Conservation (phyloP, 176 grass and related monocot species). For the Aechmea fasciata region DNA sequence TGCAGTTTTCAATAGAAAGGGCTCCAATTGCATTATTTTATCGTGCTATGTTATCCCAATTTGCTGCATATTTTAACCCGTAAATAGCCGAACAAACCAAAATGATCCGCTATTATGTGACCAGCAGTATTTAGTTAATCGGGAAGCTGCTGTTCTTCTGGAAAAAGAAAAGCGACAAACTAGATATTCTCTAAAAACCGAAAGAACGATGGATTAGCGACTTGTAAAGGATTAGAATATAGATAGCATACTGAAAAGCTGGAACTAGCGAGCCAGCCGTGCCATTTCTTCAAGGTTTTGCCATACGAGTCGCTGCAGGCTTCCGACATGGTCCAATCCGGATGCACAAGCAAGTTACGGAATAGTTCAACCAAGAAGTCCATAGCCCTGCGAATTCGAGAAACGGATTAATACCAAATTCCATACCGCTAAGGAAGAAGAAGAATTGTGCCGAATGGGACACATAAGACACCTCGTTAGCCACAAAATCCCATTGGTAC, state of each 20-base stretch:
- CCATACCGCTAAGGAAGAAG: background rate
- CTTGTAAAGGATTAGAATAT: conserved; percentile 6
- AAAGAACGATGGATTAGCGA: background rate
- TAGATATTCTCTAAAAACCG: background rate
- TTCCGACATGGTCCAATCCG: conserved; percentile 78
- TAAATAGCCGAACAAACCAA: too few relatives aligned
- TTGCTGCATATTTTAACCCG: too few relatives aligned
- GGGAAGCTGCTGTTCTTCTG: background rate
- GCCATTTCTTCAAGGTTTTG: conserved; percentile 96
- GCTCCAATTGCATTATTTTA: too few relatives aligned
- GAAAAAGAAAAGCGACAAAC: conserved; percentile 1
- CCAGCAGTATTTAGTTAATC: too few relatives aligned
- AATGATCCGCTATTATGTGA: too few relatives aligned
- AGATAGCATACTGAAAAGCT: conserved; percentile 59
- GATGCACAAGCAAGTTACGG: conserved; percentile 74
- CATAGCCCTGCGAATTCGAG: conserved; percentile 55
- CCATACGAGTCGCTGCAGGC: conserved; percentile 81
- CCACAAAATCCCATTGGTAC: conserved; percentile 97
- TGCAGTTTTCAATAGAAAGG: too few relatives aligned
- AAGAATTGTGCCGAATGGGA: background rate
- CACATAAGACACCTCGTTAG: conserved; percentile 60
- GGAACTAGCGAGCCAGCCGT: conserved; percentile 93
- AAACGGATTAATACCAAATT: conserved; percentile 14
- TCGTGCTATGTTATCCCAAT: too few relatives aligned
- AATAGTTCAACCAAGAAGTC: conserved; percentile 93